phyloP scores from a whole-genome alignment of 2,329 filamentous ascomycete genomes.

The Cercospora zeae-maydis region DNA sequence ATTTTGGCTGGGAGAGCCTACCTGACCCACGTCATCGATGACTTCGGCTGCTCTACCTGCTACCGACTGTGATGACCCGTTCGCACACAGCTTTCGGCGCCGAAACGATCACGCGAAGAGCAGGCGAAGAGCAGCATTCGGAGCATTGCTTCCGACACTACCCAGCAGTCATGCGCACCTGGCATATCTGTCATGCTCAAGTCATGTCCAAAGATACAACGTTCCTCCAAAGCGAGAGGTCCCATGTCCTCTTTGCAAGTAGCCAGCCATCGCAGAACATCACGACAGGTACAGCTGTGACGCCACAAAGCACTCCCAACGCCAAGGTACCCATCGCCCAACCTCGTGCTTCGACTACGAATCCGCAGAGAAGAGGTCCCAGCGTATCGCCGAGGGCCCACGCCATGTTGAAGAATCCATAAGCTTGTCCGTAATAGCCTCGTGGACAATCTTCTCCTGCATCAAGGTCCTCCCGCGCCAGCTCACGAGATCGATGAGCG shows the following conservation, averaged over 20 bases:
- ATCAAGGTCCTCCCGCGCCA: conserved; percentile 14
- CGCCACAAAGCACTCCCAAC: conserved; percentile 38
- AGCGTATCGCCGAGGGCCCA: conserved; percentile 27
- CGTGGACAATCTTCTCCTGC: conserved; percentile 5
- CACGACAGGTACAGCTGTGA: conserved; percentile 48
- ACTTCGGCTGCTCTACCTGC: too few species aligned
- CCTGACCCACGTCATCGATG: too few species aligned
- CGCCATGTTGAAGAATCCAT: conserved; percentile 40
- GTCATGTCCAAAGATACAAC: too few species aligned
- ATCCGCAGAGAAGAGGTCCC: conserved; percentile 28
- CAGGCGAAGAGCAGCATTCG: too few species aligned
- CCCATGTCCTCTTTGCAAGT: neutral
- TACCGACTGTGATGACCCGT: too few species aligned
- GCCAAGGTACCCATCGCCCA: conserved; percentile 24
- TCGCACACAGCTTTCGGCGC: too few species aligned
- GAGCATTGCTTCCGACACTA: too few species aligned
- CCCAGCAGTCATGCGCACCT: too few species aligned
- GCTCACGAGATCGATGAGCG: conserved; percentile 18
- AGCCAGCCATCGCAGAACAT: conserved; percentile 20
- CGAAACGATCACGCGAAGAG: too few species aligned
- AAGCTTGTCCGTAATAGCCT: conserved; percentile 50
- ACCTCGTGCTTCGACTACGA: conserved; percentile 23
- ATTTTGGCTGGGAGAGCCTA: too few species aligned
- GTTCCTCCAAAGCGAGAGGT: too few species aligned
- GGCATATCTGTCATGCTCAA: too few species aligned